Evolutionary conservation across 257 asterid genomes (phyloP).

Genomic region (Primulina eburnea): DNA sequence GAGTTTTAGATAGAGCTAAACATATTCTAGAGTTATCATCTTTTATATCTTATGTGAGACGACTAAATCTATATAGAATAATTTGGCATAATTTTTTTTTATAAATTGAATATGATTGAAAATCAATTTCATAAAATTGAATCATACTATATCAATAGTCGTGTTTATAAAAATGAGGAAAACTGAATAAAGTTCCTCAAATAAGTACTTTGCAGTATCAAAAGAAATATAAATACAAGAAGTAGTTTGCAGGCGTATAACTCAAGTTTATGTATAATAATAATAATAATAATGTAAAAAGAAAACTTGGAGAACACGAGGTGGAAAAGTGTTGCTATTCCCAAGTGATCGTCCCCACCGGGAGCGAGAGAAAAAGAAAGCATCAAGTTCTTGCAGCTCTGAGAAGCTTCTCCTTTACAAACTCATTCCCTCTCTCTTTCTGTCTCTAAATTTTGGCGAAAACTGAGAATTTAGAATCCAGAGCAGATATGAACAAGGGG

Average conservation of each 20-base stretch:
- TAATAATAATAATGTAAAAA: background rate
- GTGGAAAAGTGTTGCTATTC: conserved; percentile 43
- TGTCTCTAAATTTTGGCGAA: conserved; percentile 17
- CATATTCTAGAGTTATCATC: too few species aligned
- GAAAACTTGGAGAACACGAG: conserved; percentile 1
- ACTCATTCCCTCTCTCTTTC: conserved; percentile 20
- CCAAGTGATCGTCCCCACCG: conserved; percentile 28
- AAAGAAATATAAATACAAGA: too few species aligned
- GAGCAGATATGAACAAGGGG: conserved; percentile 30
- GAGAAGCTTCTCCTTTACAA: conserved; percentile 60
- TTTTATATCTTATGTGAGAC: too few species aligned
- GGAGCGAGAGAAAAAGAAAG: conserved; percentile 14
- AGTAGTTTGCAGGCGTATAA: background rate
- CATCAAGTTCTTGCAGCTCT: conserved; percentile 61
- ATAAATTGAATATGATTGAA: too few species aligned
- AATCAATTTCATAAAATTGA: too few species aligned
- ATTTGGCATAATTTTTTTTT: too few species aligned
- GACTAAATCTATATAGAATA: too few species aligned
- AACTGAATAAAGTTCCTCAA: too few species aligned
- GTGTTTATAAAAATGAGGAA: too few species aligned
- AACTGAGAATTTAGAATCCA: conserved; percentile 28
- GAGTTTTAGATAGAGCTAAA: too few species aligned
- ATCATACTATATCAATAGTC: too few species aligned
- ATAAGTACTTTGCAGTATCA: too few species aligned
- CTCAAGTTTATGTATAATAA: background rate